Conservation (phyloP, 345 rosid genomes). For the Leavenworthia alabamica region DNA sequence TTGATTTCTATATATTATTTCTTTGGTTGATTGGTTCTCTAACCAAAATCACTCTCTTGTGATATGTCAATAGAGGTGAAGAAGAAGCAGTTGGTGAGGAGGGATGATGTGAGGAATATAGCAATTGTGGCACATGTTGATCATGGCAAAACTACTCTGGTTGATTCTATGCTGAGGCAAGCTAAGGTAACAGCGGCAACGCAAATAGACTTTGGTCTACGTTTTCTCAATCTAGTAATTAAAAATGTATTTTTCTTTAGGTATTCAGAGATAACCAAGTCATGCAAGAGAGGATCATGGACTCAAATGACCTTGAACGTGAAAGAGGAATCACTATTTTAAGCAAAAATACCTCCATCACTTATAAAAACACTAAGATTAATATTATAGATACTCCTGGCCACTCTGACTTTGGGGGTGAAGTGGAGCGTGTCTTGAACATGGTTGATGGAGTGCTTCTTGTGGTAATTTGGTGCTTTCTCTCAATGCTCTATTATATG, state of each 20-base stretch:
- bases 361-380: slow-evolving; percentile 76
- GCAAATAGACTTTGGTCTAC: background rate
- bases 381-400: slow-evolving; percentile 98
- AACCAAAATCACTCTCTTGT: slow-evolving; percentile 11
- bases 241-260: slow-evolving; percentile 24
- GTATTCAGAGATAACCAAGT: slow-evolving; percentile 92
- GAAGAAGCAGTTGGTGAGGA: slow-evolving; percentile 67
- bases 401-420: slow-evolving; percentile 98
- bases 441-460: slow-evolving; percentile 99
- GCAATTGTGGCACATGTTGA: slow-evolving; percentile 98
- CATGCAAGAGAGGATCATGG: slow-evolving; percentile 92
- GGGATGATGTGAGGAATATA: slow-evolving; percentile 74
- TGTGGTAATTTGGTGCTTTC: slow-evolving; percentile 54
- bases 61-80: slow-evolving; percentile 51
- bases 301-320: slow-evolving; percentile 92
- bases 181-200: slow-evolving; percentile 52
- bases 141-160: slow-evolving; percentile 96
- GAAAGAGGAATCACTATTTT: slow-evolving; percentile 96
- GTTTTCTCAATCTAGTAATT: too few species aligned
- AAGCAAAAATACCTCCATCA: slow-evolving; percentile 91
- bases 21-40: background rate
- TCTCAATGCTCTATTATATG: background rate
- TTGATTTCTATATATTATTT: background rate
- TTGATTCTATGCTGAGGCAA: slow-evolving; percentile 93
- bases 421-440: slow-evolving; percentile 96